Base-by-base conservation (phyloP, 2,329 filamentous ascomycete genomes). In the Leptographium procerum region DNA sequence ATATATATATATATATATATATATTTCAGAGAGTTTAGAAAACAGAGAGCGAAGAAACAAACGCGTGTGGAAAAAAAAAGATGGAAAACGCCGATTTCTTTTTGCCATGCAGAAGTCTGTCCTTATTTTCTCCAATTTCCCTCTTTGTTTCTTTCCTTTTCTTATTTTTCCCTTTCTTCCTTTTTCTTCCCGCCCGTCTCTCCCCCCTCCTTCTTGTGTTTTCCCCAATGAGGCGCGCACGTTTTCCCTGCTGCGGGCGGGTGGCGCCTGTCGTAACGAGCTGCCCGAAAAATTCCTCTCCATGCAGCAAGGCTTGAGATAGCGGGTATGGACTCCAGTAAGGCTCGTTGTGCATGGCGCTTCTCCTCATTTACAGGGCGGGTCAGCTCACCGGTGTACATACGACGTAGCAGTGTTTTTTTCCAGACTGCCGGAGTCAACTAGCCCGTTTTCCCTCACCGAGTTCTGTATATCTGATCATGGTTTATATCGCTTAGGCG, bases 11-110 rank as follows among this genome's bases (percentile, higher is more conserved):
- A n/a, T n/a, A n/a, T n/a, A n/a, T n/a, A n/a, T n/a, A n/a, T n/a
- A n/a, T 99, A 62, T 95, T 97, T 91, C 94, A 96, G 70, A 99
- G 88, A 91, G 71, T 99, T n/a, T n/a, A n/a, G n/a, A n/a, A n/a
- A n/a, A n/a, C n/a, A 26, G 16, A 28, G 47, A 3, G n/a, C 10
- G 24, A 28, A 24, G 47, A 50, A 26, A 16, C 47, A 24, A 50
- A 16, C 40, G 36, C 7, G 36, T 2, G n/a, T 11, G 45, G 26
- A 43, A 28, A 48, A 43, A 28, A 48, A 22, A 48, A 28, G 24
- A 22, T 24, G 26, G 28, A 50, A 24, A 50, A 19, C 2, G 47
- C 2, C 40, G 19, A 14, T 13, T 19, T 33, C 28, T 51, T 51
- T 51, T 28, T 31, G n/a, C n/a, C n/a, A n/a, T n/a, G n/a, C n/a